A percentile compares a stretch with the other conserved stretches of the same genome.
Conservation (phyloP, 2,329 filamentous ascomycete genomes). For the Botrytis hyacinthi region DNA sequence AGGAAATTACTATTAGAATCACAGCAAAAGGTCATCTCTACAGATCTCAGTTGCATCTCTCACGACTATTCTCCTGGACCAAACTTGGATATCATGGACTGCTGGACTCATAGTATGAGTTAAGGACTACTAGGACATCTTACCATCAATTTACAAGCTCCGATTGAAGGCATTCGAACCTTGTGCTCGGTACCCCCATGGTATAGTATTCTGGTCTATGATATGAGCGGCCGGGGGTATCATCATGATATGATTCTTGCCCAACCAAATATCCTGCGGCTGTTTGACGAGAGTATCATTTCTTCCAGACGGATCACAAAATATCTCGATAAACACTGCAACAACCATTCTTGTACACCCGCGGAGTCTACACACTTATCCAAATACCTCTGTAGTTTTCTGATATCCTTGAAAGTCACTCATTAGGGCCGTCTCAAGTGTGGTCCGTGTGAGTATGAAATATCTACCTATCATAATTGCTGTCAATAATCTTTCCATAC, state of each 20-base stretch:
- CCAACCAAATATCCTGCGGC: neutral
- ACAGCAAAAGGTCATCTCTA: neutral
- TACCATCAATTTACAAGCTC: neutral
- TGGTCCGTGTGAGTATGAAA: conserved; percentile 12
- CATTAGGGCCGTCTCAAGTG: neutral
- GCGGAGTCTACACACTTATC: neutral
- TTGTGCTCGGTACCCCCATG: neutral
- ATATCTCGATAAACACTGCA: neutral
- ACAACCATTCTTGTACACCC: neutral
- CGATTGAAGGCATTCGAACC: neutral
- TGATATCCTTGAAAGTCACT: neutral
- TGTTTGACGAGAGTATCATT: neutral
- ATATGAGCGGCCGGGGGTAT: neutral
- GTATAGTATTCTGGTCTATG: neutral
- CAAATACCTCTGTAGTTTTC: neutral
- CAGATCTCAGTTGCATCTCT: neutral
- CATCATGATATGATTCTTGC: neutral
- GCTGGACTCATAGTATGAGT: neutral
- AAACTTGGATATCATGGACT: neutral
- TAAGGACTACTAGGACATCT: neutral
- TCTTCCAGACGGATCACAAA: neutral
- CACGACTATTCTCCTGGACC: neutral
- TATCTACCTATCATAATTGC: neutral
- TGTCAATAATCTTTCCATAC: neutral
- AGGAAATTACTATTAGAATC: neutral